These are phyloP conservation scores for Lentinus brumalis DNA, from an alignment of 768 basidiomycete species.

Conservation along the genomic window DNA sequence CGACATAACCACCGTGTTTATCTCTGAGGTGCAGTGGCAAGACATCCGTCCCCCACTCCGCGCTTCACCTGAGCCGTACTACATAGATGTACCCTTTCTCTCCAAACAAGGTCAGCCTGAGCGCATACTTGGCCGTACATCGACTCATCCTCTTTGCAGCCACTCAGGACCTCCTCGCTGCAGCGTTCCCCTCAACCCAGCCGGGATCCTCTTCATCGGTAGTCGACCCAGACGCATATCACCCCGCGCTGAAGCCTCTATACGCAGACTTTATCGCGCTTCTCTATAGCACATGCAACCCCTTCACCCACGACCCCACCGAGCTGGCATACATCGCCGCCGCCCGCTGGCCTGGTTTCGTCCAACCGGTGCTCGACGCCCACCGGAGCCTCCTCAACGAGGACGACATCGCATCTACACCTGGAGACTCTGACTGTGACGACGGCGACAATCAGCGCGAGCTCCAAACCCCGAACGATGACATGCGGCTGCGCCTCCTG, in stretches of 20 bases:
- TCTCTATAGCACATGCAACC: slow-evolving; percentile 60
- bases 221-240: slow-evolving; percentile 41
- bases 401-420: slow-evolving; percentile 13
- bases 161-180: slow-evolving; percentile 38
- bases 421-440: slow-evolving; percentile 1
- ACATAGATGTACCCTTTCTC: slow-evolving; percentile 54
- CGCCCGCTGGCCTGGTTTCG: slow-evolving; percentile 81
- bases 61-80: slow-evolving; percentile 73
- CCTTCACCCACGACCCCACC: slow-evolving; percentile 64
- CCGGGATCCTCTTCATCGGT: slow-evolving; percentile 6
- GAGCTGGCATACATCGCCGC: slow-evolving; percentile 78
- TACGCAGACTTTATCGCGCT: slow-evolving; percentile 65
- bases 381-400: slow-evolving; percentile 19
- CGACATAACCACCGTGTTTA: slow-evolving; percentile 59
- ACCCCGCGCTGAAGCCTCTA: slow-evolving; percentile 56
- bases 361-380: slow-evolving; percentile 63
- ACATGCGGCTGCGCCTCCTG: slow-evolving; percentile 66
- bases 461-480: slow-evolving; percentile 48
- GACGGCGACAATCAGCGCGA: slow-evolving; percentile 28
- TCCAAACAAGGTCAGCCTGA: slow-evolving; percentile 53
- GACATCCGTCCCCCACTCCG: slow-evolving; percentile 70
- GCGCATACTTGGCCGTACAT: neutral
- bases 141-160: slow-evolving; percentile 26
- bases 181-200: slow-evolving; percentile 36
- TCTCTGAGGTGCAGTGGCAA: slow-evolving; percentile 71